Evolutionary conservation across 768 basidiomycete genomes (phyloP), one percentile per base, ranked within the genome.

Genomic region (Phylloporus arenicola): DNA sequence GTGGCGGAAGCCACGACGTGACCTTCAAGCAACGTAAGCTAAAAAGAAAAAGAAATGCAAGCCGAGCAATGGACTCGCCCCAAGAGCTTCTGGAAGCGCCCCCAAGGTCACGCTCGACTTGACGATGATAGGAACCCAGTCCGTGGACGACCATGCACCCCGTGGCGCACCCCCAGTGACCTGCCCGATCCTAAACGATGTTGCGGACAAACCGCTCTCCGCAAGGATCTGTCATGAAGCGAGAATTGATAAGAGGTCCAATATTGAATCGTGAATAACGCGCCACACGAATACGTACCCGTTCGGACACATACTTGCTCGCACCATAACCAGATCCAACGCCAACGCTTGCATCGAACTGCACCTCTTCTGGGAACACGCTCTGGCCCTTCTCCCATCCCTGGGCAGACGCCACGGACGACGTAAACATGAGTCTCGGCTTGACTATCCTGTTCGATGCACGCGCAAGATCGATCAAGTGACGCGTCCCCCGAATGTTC

Each of bases 401-500:
- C 24, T 62, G 57, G 0, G 63, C 63, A 14, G 63, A 68, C 16
- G 64, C 51, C 1, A 75, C 57, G 2, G 73, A 74, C 7, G 68
- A 70, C 10, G 70, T 72, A 53, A 76, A 79, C 34, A 76, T 43
- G 47, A 77, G 59, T 14, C 65, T 65, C 1, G 72, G 57, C 17
- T 67, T 67, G 38, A 37, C 24, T 3, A 55, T 31, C 33, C 49
- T 54, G 7, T 43, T 56, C 30, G 70, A 71, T 5, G 58, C 58
- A 0, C 70, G 65, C 6, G 70, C 68, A 49, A 45, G 57, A 51
- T 47, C 52, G 6, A 55, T 50, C 45, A 54, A 35, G 22, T 45
- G 31, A 6, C 75, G 68, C 3, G 72, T 75, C 22, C 75, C 75
- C 17, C 61, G 64, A 30, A 82, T 64, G 54, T 78, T 74, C 4